A percentile compares a stretch with the other conserved stretches of the same genome.
Conservation (phyloP, 345 rosid genomes). For the Toxicodendron radicans region DNA sequence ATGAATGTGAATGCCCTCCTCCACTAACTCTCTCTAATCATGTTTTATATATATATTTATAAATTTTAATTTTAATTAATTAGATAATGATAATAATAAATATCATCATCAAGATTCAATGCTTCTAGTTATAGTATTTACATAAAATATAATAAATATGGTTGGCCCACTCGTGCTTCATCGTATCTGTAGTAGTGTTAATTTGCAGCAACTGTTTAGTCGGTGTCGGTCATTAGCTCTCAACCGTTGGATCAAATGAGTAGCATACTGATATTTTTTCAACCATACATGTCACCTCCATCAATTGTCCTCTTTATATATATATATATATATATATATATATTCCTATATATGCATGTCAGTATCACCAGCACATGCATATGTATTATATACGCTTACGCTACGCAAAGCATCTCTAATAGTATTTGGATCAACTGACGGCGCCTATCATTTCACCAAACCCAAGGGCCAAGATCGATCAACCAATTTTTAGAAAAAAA, state of each 20-base stretch:
- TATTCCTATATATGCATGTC: not conserved
- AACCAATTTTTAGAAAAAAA: too few relatives aligned
- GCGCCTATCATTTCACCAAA: slow-evolving; percentile 15
- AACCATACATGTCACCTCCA: not conserved
- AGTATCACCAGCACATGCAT: too few relatives aligned
- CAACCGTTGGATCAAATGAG: not conserved
- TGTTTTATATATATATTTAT: slow-evolving; percentile 1
- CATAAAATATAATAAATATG: not conserved
- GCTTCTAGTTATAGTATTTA: slow-evolving; percentile 22
- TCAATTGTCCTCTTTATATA: not conserved
- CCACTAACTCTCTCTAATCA: slow-evolving; percentile 29
- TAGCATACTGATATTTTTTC: not conserved
- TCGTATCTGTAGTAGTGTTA: not conserved
- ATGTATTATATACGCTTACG: too few relatives aligned
- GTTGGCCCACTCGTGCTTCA: slow-evolving; percentile 21
- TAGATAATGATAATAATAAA: not conserved
- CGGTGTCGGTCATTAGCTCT: slow-evolving; percentile 11
- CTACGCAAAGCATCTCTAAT: not conserved
- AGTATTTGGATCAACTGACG: not conserved
- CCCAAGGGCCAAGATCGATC: too few relatives aligned
- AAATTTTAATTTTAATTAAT: too few relatives aligned
- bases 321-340: too few relatives aligned
- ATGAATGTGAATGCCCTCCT: slow-evolving; percentile 20
- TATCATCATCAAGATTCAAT: slow-evolving; percentile 29
- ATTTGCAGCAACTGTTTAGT: not conserved